These are phyloP conservation scores for Paramyrothecium roridum DNA, from an alignment of 2,329 filamentous ascomycete genomes.

Conservation along the genomic window DNA sequence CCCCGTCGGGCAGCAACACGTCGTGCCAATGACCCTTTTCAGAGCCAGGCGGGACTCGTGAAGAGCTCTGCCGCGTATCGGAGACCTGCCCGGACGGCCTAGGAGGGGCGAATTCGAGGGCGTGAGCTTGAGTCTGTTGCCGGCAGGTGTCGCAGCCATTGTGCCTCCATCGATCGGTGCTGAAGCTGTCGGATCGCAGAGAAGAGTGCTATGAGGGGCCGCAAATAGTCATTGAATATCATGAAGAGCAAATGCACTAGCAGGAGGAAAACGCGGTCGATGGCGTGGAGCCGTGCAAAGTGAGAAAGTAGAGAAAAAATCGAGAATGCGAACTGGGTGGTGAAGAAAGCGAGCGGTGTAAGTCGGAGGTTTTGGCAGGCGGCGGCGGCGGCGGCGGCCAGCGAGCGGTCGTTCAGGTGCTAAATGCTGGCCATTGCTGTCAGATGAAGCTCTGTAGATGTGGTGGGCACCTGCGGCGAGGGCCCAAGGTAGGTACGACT, in stretches of 20 bases:
- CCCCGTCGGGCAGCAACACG: slow-evolving; percentile 77
- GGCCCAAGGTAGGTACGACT: not conserved
- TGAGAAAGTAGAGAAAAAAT: too few species aligned
- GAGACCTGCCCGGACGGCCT: slow-evolving; percentile 61
- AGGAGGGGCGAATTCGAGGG: slow-evolving; percentile 74
- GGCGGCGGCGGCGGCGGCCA: not conserved
- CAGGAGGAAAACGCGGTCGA: slow-evolving; percentile 1
- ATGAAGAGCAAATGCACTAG: slow-evolving; percentile 1
- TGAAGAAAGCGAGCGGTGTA: slow-evolving; percentile 3
- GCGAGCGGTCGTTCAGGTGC: not conserved
- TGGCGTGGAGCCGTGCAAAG: not conserved
- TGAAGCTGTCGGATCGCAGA: not conserved
- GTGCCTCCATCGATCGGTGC: slow-evolving; percentile 47
- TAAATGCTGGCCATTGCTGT: slow-evolving; percentile 1
- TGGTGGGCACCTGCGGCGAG: not conserved
- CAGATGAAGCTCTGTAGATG: too few species aligned
- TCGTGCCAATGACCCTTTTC: slow-evolving; percentile 86
- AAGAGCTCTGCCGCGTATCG: slow-evolving; percentile 45
- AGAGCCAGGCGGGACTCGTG: slow-evolving; percentile 65
- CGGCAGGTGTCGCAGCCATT: slow-evolving; percentile 57
- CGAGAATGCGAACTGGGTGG: not conserved
- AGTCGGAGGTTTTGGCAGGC: slow-evolving; percentile 2
- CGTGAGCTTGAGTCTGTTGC: slow-evolving; percentile 64
- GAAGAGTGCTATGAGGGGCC: not conserved
- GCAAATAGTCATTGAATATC: not conserved